phyloP scores from a whole-genome alignment of 2,329 filamentous ascomycete species.

The Botryotinia calthae region DNA sequence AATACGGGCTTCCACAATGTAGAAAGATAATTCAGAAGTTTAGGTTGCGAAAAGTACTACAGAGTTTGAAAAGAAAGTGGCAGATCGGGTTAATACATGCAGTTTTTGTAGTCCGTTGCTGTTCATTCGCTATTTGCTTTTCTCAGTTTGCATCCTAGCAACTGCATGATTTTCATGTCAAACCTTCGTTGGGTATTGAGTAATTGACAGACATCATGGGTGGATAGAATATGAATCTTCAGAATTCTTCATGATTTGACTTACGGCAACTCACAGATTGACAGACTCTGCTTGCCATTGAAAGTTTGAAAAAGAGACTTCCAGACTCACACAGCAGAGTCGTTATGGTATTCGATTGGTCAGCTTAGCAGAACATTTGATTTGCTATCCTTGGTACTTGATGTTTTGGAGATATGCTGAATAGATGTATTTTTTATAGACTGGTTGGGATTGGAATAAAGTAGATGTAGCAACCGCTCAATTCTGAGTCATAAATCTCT shows the following conservation, averaged over 20 bases:
- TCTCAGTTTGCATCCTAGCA: background rate
- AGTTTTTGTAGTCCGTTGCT: background rate
- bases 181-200: background rate
- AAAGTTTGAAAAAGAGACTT: background rate
- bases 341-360: background rate
- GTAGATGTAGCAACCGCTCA: background rate
- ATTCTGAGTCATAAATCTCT: background rate
- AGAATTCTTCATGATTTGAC: accelerated
- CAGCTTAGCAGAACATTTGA: background rate
- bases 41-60: too few relatives aligned
- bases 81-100: background rate
- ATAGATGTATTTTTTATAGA: too few relatives aligned
- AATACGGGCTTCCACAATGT: too few relatives aligned
- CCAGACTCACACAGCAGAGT: background rate
- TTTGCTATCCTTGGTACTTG: background rate
- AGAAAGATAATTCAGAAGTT: too few relatives aligned
- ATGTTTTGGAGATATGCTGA: background rate
- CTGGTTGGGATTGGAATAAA: background rate
- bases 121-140: background rate
- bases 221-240: background rate
- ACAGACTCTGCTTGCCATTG: background rate
- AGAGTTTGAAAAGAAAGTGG: background rate
- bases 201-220: background rate
- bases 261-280: background rate
- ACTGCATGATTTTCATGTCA: background rate